Evolutionary conservation across 1,284 basidiomycete genomes (phyloP).

Genomic region (Rhodotorula sp.): DNA sequence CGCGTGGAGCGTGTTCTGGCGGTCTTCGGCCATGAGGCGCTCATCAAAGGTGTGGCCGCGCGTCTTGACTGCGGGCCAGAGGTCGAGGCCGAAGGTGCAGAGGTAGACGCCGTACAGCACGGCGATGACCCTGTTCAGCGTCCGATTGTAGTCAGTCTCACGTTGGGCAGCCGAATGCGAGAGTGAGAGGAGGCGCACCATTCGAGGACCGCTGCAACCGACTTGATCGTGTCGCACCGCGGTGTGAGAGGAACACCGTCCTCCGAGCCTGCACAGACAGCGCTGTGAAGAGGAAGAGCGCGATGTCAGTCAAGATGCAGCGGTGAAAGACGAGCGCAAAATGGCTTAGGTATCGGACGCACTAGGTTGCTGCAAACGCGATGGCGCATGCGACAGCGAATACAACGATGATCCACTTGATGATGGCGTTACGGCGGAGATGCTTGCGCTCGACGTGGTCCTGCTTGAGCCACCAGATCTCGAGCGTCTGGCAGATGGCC

Average conservation of each 20-base stretch:
- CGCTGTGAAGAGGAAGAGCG: neutral
- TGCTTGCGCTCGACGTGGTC: constrained; percentile 50
- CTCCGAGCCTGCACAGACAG: constrained; percentile 40
- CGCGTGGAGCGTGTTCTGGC: constrained; percentile 33
- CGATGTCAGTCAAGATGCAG: neutral
- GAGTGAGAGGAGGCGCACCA: constrained; percentile 42
- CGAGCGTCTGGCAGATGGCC: constrained; percentile 56
- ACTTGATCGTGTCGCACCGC: constrained; percentile 54
- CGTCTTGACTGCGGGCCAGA: constrained; percentile 52
- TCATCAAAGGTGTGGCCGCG: constrained; percentile 26
- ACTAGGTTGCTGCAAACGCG: constrained; percentile 55
- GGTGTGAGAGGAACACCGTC: constrained; percentile 24
- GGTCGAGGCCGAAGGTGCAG: constrained; percentile 44
- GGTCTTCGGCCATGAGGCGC: constrained; percentile 32
- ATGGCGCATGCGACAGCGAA: constrained; percentile 54
- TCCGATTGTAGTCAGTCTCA: neutral
- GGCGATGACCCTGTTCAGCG: neutral
- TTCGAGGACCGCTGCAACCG: constrained; percentile 54
- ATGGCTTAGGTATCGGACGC: neutral
- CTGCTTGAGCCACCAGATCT: constrained; percentile 51
- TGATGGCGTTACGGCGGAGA: constrained; percentile 53
- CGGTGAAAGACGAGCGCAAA: neutral
- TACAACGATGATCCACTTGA: constrained; percentile 54
- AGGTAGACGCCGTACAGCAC: constrained; percentile 49
- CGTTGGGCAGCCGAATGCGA: neutral